Evolutionary conservation across 2,329 filamentous ascomycete species (phyloP).

Genomic region (Cladosporium phlei): DNA sequence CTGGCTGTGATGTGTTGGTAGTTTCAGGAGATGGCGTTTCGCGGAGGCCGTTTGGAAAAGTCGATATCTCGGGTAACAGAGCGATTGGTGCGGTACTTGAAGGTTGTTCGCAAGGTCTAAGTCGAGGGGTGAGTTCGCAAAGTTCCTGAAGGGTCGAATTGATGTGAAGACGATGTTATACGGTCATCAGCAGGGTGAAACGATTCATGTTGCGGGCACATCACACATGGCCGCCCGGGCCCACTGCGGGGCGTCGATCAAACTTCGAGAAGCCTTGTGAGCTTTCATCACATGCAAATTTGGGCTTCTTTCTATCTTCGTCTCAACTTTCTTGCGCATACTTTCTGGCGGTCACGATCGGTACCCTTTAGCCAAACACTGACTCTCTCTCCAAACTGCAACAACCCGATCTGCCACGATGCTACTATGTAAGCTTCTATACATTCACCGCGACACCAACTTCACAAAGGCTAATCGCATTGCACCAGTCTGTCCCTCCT

Average conservation of each 20-base stretch:
- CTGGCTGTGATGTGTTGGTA: neutral
- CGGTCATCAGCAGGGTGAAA: constrained; percentile 8
- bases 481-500: constrained; percentile 74
- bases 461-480: neutral
- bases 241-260: constrained; percentile 1
- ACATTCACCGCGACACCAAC: neutral
- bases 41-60: no score
- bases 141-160: neutral
- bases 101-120: no score
- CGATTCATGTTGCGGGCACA: constrained; percentile 7
- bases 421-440: neutral
- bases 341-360: no score
- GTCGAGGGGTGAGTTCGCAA: no score
- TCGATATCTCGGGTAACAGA: no score
- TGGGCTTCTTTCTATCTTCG: neutral
- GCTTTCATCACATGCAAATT: constrained; percentile 13
- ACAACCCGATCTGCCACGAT: neutral
- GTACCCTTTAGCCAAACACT: neutral
- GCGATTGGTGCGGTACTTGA: no score
- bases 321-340: neutral
- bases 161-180: neutral
- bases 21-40: neutral
- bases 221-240: neutral
- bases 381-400: neutral
- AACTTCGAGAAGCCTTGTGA: constrained; percentile 11